Conservation (phyloP, 164 flowering plant species). For the Magnolia officinalis region DNA sequence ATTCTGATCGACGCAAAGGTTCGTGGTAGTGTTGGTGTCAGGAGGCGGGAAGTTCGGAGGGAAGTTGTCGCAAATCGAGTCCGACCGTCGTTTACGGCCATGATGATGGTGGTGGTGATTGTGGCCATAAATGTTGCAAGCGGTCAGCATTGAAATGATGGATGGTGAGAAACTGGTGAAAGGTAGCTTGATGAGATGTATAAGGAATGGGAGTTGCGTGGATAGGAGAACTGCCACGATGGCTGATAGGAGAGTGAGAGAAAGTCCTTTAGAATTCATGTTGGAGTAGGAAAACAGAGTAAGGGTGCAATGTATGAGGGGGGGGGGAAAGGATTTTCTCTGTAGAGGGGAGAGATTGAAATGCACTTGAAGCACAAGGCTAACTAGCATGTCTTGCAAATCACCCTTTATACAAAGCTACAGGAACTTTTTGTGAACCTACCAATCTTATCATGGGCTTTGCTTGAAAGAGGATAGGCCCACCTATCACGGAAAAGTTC, state of each 20-base stretch:
- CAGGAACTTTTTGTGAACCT: slow-evolving; percentile 5
- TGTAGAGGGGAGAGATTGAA: background rate
- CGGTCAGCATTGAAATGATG: slow-evolving; percentile 2
- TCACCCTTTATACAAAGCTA: slow-evolving; percentile 36
- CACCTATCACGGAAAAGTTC: background rate
- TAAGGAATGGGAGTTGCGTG: slow-evolving; percentile 19
- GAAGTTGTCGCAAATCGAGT: slow-evolving; percentile 60
- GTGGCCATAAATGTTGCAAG: slow-evolving; percentile 2
- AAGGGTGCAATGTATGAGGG: background rate
- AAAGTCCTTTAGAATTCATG: slow-evolving; percentile 26
- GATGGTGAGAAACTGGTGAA: slow-evolving; percentile 20
- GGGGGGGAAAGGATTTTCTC: background rate
- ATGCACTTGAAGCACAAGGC: slow-evolving; percentile 70
- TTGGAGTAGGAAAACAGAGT: background rate
- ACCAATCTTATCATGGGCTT: slow-evolving; percentile 15
- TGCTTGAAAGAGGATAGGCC: slow-evolving; percentile 13
- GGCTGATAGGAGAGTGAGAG: slow-evolving; percentile 33
- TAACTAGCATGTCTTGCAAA: slow-evolving; percentile 73
- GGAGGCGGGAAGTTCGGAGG: slow-evolving; percentile 53
- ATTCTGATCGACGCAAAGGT: slow-evolving; percentile 71
- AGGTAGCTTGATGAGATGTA: slow-evolving; percentile 14
- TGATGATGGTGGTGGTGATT: slow-evolving; percentile 24
- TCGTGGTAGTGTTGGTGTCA: slow-evolving; percentile 55
- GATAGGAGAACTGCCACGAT: slow-evolving; percentile 36
- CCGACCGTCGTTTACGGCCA: slow-evolving; percentile 17